Percentiles rank a stretch among this genome's conserved stretches.
Conservation (phyloP, 208 protist genomes). For the Leishmania martiniquensis region DNA sequence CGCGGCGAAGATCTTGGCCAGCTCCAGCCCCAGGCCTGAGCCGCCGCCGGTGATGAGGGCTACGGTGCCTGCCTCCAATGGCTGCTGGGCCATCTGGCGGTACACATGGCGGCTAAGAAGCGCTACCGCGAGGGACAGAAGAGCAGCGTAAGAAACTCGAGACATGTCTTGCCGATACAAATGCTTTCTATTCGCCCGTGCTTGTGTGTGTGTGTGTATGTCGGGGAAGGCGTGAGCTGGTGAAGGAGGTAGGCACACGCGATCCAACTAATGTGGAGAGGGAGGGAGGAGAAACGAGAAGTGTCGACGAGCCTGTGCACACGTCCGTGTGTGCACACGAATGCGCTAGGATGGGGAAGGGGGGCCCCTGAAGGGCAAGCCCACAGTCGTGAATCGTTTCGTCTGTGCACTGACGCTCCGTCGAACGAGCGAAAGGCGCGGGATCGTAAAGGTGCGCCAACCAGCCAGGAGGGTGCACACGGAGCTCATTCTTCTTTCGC, state of each 20-base stretch:
- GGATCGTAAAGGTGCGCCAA: neutral
- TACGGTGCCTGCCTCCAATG: slow-evolving; percentile 47
- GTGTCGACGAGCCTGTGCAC: neutral
- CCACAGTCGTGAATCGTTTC: no score
- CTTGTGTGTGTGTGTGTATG: neutral
- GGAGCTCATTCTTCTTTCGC: neutral
- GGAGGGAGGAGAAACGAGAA: neutral
- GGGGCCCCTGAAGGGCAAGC: neutral
- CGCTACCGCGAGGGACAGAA: slow-evolving; percentile 33
- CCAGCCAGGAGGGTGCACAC: neutral
- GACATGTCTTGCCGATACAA: slow-evolving; percentile 1
- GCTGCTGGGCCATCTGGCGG: slow-evolving; percentile 21
- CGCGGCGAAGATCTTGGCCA: slow-evolving; percentile 56
- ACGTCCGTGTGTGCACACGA: neutral
- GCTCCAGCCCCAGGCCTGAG: slow-evolving; percentile 71
- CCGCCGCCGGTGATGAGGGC: slow-evolving; percentile 84
- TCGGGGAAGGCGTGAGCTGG: neutral
- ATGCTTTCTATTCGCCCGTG: neutral
- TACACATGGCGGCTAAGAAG: slow-evolving; percentile 26
- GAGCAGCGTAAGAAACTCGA: slow-evolving; percentile 9
- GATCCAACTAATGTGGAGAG: neutral
- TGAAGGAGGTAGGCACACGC: neutral
- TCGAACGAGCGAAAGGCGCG: neutral
- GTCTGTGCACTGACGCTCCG: neutral
- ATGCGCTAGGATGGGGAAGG: neutral